phyloP scores from a whole-genome alignment of 2,329 filamentous ascomycete species.

The Elsinoe perseae region DNA sequence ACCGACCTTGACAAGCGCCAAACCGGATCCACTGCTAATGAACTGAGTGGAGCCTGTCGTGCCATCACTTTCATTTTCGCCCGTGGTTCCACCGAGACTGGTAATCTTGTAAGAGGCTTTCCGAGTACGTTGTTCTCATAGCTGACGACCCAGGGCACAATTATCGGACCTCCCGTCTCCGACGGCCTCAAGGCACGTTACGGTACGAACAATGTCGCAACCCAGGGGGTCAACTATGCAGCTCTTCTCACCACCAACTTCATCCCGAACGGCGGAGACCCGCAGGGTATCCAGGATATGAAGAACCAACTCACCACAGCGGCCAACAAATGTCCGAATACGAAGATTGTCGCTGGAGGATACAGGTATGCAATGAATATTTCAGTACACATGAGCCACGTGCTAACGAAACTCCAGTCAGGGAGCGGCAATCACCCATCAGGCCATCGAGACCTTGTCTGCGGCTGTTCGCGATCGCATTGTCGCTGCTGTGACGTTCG shows the following conservation, averaged over 20 bases:
- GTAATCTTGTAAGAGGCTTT: neutral
- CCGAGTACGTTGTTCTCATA: conserved; percentile 31
- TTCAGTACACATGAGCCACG: neutral
- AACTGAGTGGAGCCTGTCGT: conserved; percentile 30
- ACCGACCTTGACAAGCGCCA: conserved; percentile 4
- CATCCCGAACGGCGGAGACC: conserved; percentile 8
- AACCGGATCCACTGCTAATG: conserved; percentile 3
- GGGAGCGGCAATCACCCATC: conserved; percentile 34
- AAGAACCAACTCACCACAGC: conserved; percentile 20
- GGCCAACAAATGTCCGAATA: conserved; percentile 24
- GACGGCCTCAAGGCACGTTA: conserved; percentile 17
- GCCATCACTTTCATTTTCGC: conserved; percentile 48
- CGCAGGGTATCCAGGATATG: conserved; percentile 16
- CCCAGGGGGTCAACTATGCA: conserved; percentile 21
- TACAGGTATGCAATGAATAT: conserved; percentile 18
- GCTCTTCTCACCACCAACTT: conserved; percentile 16
- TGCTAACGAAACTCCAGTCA: conserved; percentile 22
- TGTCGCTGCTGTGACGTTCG: conserved; percentile 28
- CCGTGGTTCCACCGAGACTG: conserved; percentile 41
- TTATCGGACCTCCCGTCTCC: conserved; percentile 19
- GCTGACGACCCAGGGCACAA: conserved; percentile 38
- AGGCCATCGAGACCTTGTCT: conserved; percentile 27
- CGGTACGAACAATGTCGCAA: conserved; percentile 18
- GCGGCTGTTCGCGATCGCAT: conserved; percentile 27
- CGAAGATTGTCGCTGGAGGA: conserved; percentile 25